Evolutionary conservation across 179 eudicot genomes (phyloP), one percentile per base, ranked within the genome.

Genomic region (Vitellaria paradoxa): DNA sequence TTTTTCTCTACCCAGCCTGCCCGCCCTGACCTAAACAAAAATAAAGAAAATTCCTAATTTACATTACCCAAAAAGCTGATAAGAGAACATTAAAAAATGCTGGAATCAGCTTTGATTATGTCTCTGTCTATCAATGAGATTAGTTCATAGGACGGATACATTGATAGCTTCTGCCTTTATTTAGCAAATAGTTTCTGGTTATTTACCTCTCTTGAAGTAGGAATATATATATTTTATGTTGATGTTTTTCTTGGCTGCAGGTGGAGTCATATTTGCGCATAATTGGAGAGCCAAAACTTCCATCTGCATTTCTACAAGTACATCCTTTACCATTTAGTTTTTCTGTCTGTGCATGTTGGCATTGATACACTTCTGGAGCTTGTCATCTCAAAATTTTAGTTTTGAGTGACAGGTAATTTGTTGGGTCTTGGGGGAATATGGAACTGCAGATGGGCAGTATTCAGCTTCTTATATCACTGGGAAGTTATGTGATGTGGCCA

Each of bases 391-490:
- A 66, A 37, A 56, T 52, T 46, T n/a, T 64, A 52, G 53, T 80
- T 79, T 30, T 50, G 70, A 63, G 40, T 80, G 60, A 73, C 81
- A 96, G 99, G 97, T 96, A 64, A 93, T 96, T 74, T 93, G 99
- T 80, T 96, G 99, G 99, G 98, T 96, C 68, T 84, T 96, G 88
- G 99, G 99, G 73, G 99, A 96, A 85, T 93, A 96, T 81, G 99
- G 99, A 83, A 93, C 93, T 74, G 89, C 90, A 24, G 94, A 87
- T 87, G 99, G 98, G 42, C 93, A 88, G 74, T 92, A 90, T 84
- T 90, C 99, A 73, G 98, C 99, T 67, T 90, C 97, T 46, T 96
- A 91, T 77, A 88, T 96, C 74, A 81, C 88, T 30, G 99, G 98
- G 78, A 96, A 93, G 83, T 83, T 96, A 56, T 93, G 97, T 85